Percentiles rank a stretch among this genome's conserved stretches.
phyloP scores from a whole-genome alignment of 2,329 filamentous ascomycete species.

The Trichophyton schoenleinii region DNA sequence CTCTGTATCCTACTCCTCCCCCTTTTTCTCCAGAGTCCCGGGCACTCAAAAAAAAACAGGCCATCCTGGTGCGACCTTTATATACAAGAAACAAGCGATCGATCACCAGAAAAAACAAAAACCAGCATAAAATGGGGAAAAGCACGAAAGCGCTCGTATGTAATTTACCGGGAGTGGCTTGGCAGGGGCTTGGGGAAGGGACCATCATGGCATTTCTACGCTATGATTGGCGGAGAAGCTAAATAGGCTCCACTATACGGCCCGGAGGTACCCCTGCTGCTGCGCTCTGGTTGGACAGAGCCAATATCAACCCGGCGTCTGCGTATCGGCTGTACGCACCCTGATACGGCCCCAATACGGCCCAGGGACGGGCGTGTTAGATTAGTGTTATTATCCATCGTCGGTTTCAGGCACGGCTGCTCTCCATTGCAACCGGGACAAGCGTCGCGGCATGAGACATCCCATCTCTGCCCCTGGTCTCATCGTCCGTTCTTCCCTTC shows the following conservation, averaged over 20 bases:
- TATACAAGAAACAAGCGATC: not conserved
- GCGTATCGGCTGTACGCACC: not conserved
- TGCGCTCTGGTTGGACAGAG: not conserved
- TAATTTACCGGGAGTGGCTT: constrained; percentile 3
- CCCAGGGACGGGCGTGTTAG: not conserved
- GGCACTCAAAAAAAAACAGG: not conserved
- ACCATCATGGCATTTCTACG: not conserved
- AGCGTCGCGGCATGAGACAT: constrained; percentile 2
- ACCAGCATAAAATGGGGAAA: not conserved
- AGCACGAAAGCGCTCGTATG: not conserved
- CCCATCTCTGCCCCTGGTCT: constrained; percentile 5
- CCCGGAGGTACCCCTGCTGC: not conserved
- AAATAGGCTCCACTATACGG: not conserved
- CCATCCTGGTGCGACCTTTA: not conserved
- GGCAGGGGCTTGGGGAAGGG: not conserved
- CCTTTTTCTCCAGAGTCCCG: too few species aligned
- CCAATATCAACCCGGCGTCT: not conserved
- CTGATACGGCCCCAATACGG: not conserved
- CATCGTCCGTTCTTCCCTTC: constrained; percentile 1
- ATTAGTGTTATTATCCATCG: not conserved
- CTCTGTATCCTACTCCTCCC: not conserved
- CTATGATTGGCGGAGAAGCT: not conserved
- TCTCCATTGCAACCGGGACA: not conserved
- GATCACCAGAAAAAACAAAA: not conserved
- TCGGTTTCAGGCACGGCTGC: not conserved